Base-by-base conservation (phyloP, 352 stramenopile genomes). In the Halophytophthora batemanensis region DNA sequence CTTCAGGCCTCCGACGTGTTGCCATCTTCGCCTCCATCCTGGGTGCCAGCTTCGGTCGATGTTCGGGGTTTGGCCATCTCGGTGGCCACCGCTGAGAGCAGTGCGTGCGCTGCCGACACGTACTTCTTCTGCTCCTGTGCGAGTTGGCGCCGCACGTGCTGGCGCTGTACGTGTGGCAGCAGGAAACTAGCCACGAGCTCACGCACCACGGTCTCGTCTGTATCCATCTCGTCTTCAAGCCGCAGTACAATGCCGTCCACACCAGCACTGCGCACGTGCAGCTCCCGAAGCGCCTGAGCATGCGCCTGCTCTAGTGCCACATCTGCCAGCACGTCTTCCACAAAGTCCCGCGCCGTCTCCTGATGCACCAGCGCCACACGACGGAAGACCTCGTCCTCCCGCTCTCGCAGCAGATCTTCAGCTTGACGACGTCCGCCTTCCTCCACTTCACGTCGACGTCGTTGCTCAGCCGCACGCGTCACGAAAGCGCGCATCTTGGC, bases 401-500 rank as follows among this genome's bases (percentile, higher is more conserved):
- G 83, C 29, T 73, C 67, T n/a, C 87, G 76, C 37, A 90, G 49
- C 14, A 91, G 43, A 33, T 96, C 86, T 54, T 97, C 90, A 17
- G 84, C 82, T 58, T 97, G 89, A 8, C 90, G 80, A 10, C 77
- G 75, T 0, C 87, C 87, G 12, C 82, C 89, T 69, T 97, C 89
- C 50, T 92, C 75, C 21, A 91, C 74, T 54, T 97, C 90, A 13
- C 83, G 74, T 14, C 71, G 63, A 6, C 81, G 72, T 4, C 90
- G 80, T 47, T 87, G 69, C 38, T 90, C 76, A 5, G 71, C 60
- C 5, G 88, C 87, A 7, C 68, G 68, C 10, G 66, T 65, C n/a
- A 95, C 86, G 46, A 96, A 82, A 33, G 68, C 71, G 22, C 72
- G 63, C 53, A 96, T 68, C 49, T 76, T 80, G n/a, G 75, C 73